Evolutionary conservation across 1,284 basidiomycete genomes (phyloP), one percentile per base, ranked within the genome.

Genomic region (Volvariella surrecta): DNA sequence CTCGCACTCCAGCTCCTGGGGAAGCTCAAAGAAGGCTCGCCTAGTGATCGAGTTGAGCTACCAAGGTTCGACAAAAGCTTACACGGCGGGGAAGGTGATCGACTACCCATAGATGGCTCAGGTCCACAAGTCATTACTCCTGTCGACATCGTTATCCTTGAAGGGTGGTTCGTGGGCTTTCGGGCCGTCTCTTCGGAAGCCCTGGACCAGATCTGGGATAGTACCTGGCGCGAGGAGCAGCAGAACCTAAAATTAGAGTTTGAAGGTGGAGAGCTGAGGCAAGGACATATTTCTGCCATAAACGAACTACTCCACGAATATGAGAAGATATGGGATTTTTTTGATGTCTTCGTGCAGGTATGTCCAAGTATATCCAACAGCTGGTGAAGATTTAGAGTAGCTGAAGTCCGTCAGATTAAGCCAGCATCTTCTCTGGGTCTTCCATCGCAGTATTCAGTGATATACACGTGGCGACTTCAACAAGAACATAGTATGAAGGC

Each of bases 41-140:
- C 57, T 7, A 52, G 54, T 1, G 34, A 35, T 7, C 24, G 24
- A 28, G 69, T 89, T 7, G 62, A 72, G 24, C 59, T 94, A 13
- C 94, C 94, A 0, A 64, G 76, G 18, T 98, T 93, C 55, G 91
- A 97, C 56, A 98, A 98, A 68, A 86, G 83, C 50, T 58, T 83
- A 32, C 78, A 76, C 53, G 60, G 62, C 32, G 93, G 93, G 0
- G 73, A 87, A 58, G 94, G 94, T 0, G 94, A 98, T 59, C 79
- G 94, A 4, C 60, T 77, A 6, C 58, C 68, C n/a, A 50, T 60
- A 4, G 66, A 69, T 24, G 62, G 52, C 37, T 60, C 56, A 49
- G 70, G 62, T 30, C 54, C 55, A 2, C 46, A 65, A 2, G 63
- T 82, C 6, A 51, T 59, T 0, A 58, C 60, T 28, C 60, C 61